Base-by-base conservation (phyloP, 192 early-diverging fungal species). In the Martensiomyces pterosporus region DNA sequence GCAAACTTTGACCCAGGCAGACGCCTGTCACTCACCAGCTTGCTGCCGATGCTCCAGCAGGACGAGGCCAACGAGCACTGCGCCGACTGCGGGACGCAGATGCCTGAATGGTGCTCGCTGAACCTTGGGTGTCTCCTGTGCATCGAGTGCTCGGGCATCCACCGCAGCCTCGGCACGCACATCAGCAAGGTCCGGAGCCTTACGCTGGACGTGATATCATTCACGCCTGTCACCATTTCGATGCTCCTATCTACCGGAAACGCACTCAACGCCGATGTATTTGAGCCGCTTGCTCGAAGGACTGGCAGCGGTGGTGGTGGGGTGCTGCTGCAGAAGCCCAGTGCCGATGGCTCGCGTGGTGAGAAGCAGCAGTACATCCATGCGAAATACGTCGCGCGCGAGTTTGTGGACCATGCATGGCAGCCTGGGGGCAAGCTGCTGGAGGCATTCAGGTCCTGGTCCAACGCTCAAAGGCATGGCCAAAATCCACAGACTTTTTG, bases 131-230 rank as follows among this genome's bases (percentile, higher is more conserved):
- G 83, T 9, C 64, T 91, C 16, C 36, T 95, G 26, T 95, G 90
- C 55, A 95, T 93, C 34, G 85, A 82, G 35, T 96, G 93, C 57
- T 94, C 91, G 22, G 93, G 93, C 34, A 85, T 94, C 23, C 93
- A 96, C 62, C 87, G 93, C 51, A 86, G 92, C 32, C 58, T 96
- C 15, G 93, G 93, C 23, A 85, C 88, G 7, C 91, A 94, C 64
- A 79, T 96, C 23, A 89, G 86, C 63, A 93, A 93, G 65, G 87
- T 92, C 40, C 76, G 89, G 36, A 90, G 89, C 3, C 57, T 95
- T 52, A 81, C 79, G 3, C 64, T 95, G 42, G 92, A 95, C 60
- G 82, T 73, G 5, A 74, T 61, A 9, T 74, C 70, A 26, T 74
- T 74, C 32, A 74, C 63, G n/a, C 70, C 63, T 6, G 49, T 49